Base-by-base conservation (phyloP, 1,284 basidiomycete species). In the Xerocomus minutiporus region DNA sequence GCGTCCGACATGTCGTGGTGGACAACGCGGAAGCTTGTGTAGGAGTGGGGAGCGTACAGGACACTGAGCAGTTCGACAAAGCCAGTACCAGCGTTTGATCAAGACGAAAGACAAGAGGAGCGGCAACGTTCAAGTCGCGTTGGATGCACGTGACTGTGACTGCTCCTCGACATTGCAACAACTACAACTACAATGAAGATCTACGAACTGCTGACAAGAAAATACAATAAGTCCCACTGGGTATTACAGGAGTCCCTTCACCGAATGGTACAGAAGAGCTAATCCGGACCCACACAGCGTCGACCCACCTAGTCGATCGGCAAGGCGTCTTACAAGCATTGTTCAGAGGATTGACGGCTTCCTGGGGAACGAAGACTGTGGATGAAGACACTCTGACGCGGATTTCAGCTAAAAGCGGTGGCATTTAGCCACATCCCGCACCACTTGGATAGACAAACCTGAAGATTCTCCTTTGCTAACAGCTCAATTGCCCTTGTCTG, bases 111-210 rank as follows among this genome's bases (percentile, higher is more conserved):
- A 8, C 25, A 12, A 20, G 11, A 17, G 20, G 11, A 7, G 23
- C 8, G 12, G 12, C 5, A 31, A 17, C 56, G 57, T 57, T 61
- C 52, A 54, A 57, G 60, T 62, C 68, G 63, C 65, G 65, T 65
- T 61, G 48, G n/a, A 7, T 8, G 31, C 65, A 70, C 68, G 65
- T 67, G 65, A 70, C 63, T 38, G 65, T 67, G 65, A 70, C 63
- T 38, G 23, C 50, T 44, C 23, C 12, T 44, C n/a, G 17, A 38
- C n/a, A 36, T 15, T 47, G 5, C 20, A 36, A 41, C 29, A 32
- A 20, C 32, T 25, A 38, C 40, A 8, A 57, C 47, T 44, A 60
- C 50, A 60, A 49, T 38, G 15, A 28, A 51, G 49, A 39, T 55
- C 54, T 55, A 12, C 13, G 11, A 13, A 59, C 17, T 46, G 29